Base-by-base conservation (phyloP, 1,139 yeast genomes). In the Pichia sp. region DNA sequence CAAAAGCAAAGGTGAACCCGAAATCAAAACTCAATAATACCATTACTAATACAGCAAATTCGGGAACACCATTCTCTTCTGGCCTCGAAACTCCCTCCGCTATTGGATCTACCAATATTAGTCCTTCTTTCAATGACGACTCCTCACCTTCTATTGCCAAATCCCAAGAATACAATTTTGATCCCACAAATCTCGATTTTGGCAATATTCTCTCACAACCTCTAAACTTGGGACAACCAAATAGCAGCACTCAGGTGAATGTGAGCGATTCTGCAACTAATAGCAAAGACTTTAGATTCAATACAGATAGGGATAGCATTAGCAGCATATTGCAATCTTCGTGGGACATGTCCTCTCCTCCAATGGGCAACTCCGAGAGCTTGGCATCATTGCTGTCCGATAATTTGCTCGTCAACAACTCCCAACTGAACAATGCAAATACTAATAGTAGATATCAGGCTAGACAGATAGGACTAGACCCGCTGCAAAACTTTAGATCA, bases 381-480 rank as follows among this genome's bases (percentile, higher is more conserved):
- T 29, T 47, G 2, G 30, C 39, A 10, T 50, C 55, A 4, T 12
- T 52, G 15, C n/a, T 43, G 12, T 40, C 53, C 2, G 48, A 46
- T 13, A 29, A 30, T 13, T 30, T 35, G 9, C 13, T 22, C n/a
- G 15, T 32, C 5, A 27, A 18, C 9, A 15, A 17, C 12, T 22
- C 10, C 10, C 28, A 22, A n/a, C 19, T 28, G 6, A 21, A n/a
- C 19, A 20, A 19, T 20, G 15, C n/a, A 12, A 34, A 25, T 20
- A 20, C 4, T 16, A 32, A 14, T 13, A 29, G 23, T 18, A 35
- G 23, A 13, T 11, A 17, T 12, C 16, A 19, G 6, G 44, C 37
- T 17, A 27, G 53, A 22, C 55, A 48, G 41, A 52, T 51, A 29
- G 62, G 62, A 32, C 54, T 46, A 49, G 55, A 47, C 41, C 62